Conservation (phyloP, 148 eudicot genomes). For the Heliamphora exappendiculata region DNA sequence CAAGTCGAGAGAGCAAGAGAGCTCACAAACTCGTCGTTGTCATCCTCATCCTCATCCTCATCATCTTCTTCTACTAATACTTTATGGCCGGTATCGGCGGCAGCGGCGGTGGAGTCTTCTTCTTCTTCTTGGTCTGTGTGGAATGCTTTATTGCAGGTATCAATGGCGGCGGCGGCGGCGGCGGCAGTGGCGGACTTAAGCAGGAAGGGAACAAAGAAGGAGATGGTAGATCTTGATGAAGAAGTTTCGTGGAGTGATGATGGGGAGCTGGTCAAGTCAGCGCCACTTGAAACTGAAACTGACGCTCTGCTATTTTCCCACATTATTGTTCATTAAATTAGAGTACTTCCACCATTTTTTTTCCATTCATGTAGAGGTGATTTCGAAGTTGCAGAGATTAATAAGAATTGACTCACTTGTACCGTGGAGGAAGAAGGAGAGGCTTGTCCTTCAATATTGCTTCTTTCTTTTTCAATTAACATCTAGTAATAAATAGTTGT, state of each 20-base stretch:
- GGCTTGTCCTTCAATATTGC: background rate
- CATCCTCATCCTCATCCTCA: conserved; percentile 17
- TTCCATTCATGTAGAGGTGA: background rate
- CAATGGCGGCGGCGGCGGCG: conserved; percentile 20
- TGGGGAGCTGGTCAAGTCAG: conserved; percentile 15
- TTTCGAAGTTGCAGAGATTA: conserved; percentile 2
- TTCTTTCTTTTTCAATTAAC: background rate
- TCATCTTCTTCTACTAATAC: conserved; percentile 14
- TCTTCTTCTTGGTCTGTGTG: background rate
- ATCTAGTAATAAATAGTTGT: background rate
- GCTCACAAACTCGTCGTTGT: conserved; percentile 35
- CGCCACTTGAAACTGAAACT: conserved; percentile 53
- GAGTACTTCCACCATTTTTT: conserved; percentile 9
- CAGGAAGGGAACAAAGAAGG: background rate
- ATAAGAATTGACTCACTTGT: background rate
- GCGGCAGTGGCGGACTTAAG: background rate
- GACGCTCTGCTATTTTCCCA: conserved; percentile 36
- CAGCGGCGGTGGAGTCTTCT: too few species aligned
- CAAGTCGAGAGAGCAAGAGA: conserved; percentile 56
- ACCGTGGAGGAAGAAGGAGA: background rate
- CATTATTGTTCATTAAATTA: conserved; percentile 22
- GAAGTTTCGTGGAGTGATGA: conserved; percentile 31
- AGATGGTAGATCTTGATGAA: conserved; percentile 19
- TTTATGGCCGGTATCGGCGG: too few species aligned
- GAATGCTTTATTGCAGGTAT: background rate